These are phyloP conservation scores for Cryomyces antarcticus DNA, from an alignment of 495 filamentous ascomycete species.

Conservation along the genomic window DNA sequence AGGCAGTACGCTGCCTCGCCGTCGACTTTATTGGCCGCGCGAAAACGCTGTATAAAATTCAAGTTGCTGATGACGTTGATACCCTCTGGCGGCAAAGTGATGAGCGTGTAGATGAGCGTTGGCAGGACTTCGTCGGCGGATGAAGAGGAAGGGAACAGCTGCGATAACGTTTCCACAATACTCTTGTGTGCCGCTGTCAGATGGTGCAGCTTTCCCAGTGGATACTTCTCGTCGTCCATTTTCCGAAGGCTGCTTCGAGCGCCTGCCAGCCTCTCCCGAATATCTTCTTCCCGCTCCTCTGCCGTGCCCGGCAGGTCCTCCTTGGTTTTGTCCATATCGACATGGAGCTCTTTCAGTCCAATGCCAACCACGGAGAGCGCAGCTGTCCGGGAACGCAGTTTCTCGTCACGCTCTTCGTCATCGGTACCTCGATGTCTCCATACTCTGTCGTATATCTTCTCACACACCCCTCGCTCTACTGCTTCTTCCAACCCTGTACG, in stretches of 20 bases:
- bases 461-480: slow-evolving; percentile 71
- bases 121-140: slow-evolving; percentile 94
- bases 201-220: slow-evolving; percentile 76
- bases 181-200: slow-evolving; percentile 78
- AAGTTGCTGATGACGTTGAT: slow-evolving; percentile 85
- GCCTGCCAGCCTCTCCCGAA: slow-evolving; percentile 46
- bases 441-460: slow-evolving; percentile 66
- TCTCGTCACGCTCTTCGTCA: slow-evolving; percentile 90
- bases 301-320: slow-evolving; percentile 9
- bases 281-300: slow-evolving; percentile 43
- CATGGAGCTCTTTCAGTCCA: slow-evolving; percentile 64
- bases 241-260: slow-evolving; percentile 54
- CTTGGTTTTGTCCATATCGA: slow-evolving; percentile 39
- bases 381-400: slow-evolving; percentile 82
- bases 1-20: slow-evolving; percentile 92
- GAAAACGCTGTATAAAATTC: slow-evolving; percentile 84
- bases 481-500: slow-evolving; percentile 67
- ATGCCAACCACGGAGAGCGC: slow-evolving; percentile 81
- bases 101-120: slow-evolving; percentile 84
- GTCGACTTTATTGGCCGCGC: slow-evolving; percentile 64
- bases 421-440: slow-evolving; percentile 83
- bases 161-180: slow-evolving; percentile 73
- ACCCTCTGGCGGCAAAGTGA: slow-evolving; percentile 70
- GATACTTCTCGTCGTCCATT: slow-evolving; percentile 77
- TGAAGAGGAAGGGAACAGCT: slow-evolving; percentile 62